Conservation (phyloP, 371 early-diverging fungal genomes). For the Lichtheimia ramosa region DNA sequence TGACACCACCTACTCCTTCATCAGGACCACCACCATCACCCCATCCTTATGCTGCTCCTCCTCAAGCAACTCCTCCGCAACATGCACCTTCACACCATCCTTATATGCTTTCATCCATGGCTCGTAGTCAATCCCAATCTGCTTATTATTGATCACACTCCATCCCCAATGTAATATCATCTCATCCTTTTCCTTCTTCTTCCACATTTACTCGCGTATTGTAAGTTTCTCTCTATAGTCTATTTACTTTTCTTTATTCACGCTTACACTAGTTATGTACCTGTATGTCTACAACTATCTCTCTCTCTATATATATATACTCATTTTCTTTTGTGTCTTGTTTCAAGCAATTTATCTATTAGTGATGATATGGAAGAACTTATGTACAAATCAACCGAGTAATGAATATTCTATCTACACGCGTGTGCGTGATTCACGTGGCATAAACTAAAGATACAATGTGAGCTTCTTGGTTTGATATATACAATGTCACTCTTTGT, state of each 20-base stretch:
- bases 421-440: slow-evolving; percentile 19
- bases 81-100: slow-evolving; percentile 7
- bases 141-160: slow-evolving; percentile 4
- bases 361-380: background rate
- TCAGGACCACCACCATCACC: slow-evolving; percentile 10
- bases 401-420: slow-evolving; percentile 11
- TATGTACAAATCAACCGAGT: background rate
- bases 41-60: slow-evolving; percentile 3
- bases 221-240: background rate
- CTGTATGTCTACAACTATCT: too few species aligned
- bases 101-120: slow-evolving; percentile 10
- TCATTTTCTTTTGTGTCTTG: background rate
- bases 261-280: too few species aligned
- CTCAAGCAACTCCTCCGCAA: background rate
- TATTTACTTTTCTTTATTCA: background rate
- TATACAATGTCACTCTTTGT: background rate
- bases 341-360: background rate
- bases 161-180: background rate
- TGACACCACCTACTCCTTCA: slow-evolving; percentile 22
- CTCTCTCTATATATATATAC: background rate
- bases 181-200: background rate
- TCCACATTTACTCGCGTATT: too few species aligned
- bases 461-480: background rate
- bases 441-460: slow-evolving; percentile 14
- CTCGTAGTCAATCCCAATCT: slow-evolving; percentile 8